A percentile compares a stretch with the other conserved stretches of the same genome.
Conservation (phyloP, 208 protist genomes). For the Trypanosoma congolense region DNA sequence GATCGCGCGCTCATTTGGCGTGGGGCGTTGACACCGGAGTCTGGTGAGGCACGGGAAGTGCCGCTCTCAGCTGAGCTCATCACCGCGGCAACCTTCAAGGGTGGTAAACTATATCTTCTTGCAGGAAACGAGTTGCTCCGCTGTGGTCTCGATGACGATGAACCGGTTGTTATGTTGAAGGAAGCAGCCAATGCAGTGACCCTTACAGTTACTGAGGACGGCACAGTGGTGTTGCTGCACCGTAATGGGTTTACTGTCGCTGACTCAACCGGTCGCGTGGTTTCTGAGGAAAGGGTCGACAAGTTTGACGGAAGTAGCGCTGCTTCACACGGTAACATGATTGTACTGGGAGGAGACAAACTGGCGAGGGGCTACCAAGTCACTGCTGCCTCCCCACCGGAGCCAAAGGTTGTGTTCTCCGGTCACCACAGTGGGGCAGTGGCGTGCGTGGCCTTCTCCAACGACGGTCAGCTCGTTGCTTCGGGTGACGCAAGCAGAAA, state of each 20-base stretch:
- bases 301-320: slow-evolving; percentile 28
- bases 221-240: slow-evolving; percentile 11
- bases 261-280: slow-evolving; percentile 7
- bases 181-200: slow-evolving; percentile 13
- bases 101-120: slow-evolving; percentile 20
- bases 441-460: slow-evolving; percentile 24
- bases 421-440: slow-evolving; percentile 25
- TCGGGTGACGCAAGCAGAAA: slow-evolving; percentile 27
- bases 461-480: slow-evolving; percentile 19
- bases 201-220: slow-evolving; percentile 8
- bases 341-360: slow-evolving; percentile 28
- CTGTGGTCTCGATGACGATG: slow-evolving; percentile 5
- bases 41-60: slow-evolving; percentile 1
- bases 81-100: slow-evolving; percentile 14
- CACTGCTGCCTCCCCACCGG: slow-evolving; percentile 1
- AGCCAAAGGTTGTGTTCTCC: slow-evolving; percentile 12
- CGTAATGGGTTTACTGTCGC: slow-evolving; percentile 15
- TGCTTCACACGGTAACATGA: slow-evolving; percentile 10
- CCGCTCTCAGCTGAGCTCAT: slow-evolving; percentile 2
- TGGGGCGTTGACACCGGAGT: background rate
- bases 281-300: slow-evolving; percentile 20
- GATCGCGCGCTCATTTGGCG: slow-evolving; percentile 27
- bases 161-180: slow-evolving; percentile 16
- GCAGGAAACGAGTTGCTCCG: slow-evolving; percentile 20
- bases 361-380: slow-evolving; percentile 22